These are phyloP conservation scores for Barnettozyma salicaria DNA, from an alignment of 805 yeast species.

Conservation along the genomic window DNA sequence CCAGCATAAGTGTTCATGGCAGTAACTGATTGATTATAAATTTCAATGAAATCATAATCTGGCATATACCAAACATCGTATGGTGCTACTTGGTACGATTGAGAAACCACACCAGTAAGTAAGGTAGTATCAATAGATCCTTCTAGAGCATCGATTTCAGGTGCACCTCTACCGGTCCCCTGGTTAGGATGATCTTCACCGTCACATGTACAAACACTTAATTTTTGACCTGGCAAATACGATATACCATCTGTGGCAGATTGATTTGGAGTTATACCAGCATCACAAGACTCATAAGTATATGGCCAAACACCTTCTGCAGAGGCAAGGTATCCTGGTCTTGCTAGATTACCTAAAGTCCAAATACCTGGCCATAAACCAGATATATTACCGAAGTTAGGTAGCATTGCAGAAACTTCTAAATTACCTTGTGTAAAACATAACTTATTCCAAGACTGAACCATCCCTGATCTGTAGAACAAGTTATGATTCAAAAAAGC, in stretches of 20 bases:
- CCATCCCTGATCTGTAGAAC: slow-evolving; percentile 42
- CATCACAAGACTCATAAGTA: slow-evolving; percentile 42
- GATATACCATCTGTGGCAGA: slow-evolving; percentile 43
- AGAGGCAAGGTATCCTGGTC: slow-evolving; percentile 43
- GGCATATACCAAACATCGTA: slow-evolving; percentile 48
- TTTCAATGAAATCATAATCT: slow-evolving; percentile 40
- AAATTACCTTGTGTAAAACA: slow-evolving; percentile 38
- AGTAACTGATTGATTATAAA: slow-evolving; percentile 36
- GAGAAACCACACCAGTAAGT: slow-evolving; percentile 40
- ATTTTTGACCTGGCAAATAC: slow-evolving; percentile 40
- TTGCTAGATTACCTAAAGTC: slow-evolving; percentile 43
- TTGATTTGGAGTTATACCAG: slow-evolving; percentile 46
- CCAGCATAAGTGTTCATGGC: slow-evolving; percentile 43
- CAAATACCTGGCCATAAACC: slow-evolving; percentile 50
- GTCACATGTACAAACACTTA: slow-evolving; percentile 39
- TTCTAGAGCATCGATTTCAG: slow-evolving; percentile 46
- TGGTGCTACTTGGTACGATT: slow-evolving; percentile 47
- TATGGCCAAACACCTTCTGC: slow-evolving; percentile 50
- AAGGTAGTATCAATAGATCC: slow-evolving; percentile 34
- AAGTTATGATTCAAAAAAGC: slow-evolving; percentile 37
- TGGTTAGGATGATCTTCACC: slow-evolving; percentile 42
- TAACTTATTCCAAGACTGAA: slow-evolving; percentile 43
- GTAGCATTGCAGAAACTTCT: slow-evolving; percentile 38
- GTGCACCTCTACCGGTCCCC: slow-evolving; percentile 46
- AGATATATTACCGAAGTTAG: slow-evolving; percentile 35